phyloP scores from a whole-genome alignment of 148 eudicot species.

The Polygonum aviculare region DNA sequence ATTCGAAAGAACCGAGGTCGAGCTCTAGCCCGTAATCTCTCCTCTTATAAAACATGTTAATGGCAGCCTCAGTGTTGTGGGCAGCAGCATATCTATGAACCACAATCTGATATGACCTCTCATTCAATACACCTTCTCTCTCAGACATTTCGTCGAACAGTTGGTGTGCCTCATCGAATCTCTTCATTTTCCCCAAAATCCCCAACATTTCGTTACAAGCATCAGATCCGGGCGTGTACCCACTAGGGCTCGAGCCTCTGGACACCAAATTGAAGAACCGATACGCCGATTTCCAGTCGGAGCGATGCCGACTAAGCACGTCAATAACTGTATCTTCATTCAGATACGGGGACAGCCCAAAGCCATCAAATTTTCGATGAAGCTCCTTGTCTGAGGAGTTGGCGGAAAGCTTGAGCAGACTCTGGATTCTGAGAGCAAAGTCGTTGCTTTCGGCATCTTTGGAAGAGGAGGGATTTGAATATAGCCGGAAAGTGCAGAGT shows the following conservation, averaged over 20 bases:
- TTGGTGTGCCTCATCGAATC: slow-evolving; percentile 41
- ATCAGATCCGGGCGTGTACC: slow-evolving; percentile 32
- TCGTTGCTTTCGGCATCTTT: slow-evolving; percentile 8
- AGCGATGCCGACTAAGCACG: slow-evolving; percentile 53
- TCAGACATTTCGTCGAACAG: slow-evolving; percentile 70
- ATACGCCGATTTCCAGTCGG: slow-evolving; percentile 63
- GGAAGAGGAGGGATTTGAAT: neutral
- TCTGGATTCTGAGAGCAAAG: slow-evolving; percentile 33
- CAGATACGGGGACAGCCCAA: slow-evolving; percentile 21
- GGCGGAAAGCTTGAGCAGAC: slow-evolving; percentile 26
- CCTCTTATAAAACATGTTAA: slow-evolving; percentile 46
- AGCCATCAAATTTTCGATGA: slow-evolving; percentile 23
- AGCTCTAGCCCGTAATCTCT: slow-evolving; percentile 43
- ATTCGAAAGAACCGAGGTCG: slow-evolving; percentile 55
- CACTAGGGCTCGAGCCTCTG: slow-evolving; percentile 21
- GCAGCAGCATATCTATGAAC: slow-evolving; percentile 64
- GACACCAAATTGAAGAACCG: slow-evolving; percentile 61
- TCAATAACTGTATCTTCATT: slow-evolving; percentile 44
- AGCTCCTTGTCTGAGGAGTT: slow-evolving; percentile 30
- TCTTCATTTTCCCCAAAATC: slow-evolving; percentile 55
- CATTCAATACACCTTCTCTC: slow-evolving; percentile 36
- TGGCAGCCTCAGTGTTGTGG: slow-evolving; percentile 56
- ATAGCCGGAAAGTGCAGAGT: neutral
- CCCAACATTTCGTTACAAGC: slow-evolving; percentile 58
- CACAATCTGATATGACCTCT: slow-evolving; percentile 55